Evolutionary conservation across 2,329 filamentous ascomycete species (phyloP).

Genomic region (Samsoniella hepiali): DNA sequence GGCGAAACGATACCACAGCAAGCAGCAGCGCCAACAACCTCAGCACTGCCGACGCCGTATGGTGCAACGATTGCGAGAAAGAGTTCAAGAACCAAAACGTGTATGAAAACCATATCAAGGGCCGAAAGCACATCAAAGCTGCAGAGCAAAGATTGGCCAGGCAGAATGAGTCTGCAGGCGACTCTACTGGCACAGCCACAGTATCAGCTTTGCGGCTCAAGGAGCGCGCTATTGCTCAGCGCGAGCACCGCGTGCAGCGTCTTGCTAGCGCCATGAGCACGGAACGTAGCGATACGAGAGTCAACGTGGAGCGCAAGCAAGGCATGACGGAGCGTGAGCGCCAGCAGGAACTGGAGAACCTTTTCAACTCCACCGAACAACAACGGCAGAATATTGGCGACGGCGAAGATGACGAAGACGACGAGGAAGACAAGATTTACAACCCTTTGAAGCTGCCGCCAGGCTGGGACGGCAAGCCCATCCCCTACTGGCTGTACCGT

Average conservation of each 20-base stretch:
- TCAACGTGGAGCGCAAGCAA: slow-evolving; percentile 94
- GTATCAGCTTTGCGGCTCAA: slow-evolving; percentile 61
- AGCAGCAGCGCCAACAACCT: slow-evolving; percentile 27
- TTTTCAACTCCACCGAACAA: slow-evolving; percentile 53
- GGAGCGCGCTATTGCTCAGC: slow-evolving; percentile 84
- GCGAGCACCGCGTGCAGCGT: slow-evolving; percentile 78
- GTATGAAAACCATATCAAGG: slow-evolving; percentile 82
- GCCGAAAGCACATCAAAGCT: slow-evolving; percentile 89
- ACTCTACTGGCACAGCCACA: slow-evolving; percentile 26
- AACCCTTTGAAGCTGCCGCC: slow-evolving; percentile 94
- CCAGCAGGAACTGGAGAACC: slow-evolving; percentile 85
- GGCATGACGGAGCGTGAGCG: slow-evolving; percentile 97
- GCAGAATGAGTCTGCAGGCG: slow-evolving; percentile 37
- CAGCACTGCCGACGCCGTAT: slow-evolving; percentile 62
- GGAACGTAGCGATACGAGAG: slow-evolving; percentile 82
- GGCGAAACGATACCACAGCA: slow-evolving; percentile 58
- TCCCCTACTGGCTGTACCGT: slow-evolving; percentile 98
- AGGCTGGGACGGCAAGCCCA: slow-evolving; percentile 98
- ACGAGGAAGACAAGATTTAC: slow-evolving; percentile 86
- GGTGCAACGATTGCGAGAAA: slow-evolving; percentile 90
- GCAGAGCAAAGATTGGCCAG: slow-evolving; percentile 61
- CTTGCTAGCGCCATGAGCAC: slow-evolving; percentile 79
- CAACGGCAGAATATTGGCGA: slow-evolving; percentile 42
- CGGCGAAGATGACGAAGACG: slow-evolving; percentile 67
- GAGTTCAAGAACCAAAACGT: slow-evolving; percentile 95